Evolutionary conservation across 768 basidiomycete genomes (phyloP).

Genomic region (Clavulina sp.): DNA sequence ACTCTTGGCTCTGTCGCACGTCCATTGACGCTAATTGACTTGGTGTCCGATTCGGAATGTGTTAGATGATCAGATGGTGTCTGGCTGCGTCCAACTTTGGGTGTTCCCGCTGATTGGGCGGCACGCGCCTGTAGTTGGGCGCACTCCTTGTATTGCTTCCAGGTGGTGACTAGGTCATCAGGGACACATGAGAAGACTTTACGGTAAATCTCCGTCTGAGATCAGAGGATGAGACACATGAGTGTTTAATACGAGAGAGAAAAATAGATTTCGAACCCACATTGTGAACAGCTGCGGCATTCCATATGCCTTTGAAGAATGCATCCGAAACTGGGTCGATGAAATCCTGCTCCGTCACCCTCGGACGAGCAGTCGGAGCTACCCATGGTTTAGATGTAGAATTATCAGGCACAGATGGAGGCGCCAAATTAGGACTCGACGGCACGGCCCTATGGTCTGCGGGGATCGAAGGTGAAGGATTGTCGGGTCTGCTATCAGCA

Average conservation of each 20-base stretch:
- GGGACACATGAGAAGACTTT: conserved; percentile 90
- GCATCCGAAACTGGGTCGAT: conserved; percentile 73
- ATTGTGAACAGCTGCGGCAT: conserved; percentile 73
- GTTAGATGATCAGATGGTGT: too few species aligned
- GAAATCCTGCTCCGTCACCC: conserved; percentile 59
- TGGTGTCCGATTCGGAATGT: too few species aligned
- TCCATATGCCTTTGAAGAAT: conserved; percentile 88
- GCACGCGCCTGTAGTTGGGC: conserved; percentile 55
- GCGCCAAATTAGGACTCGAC: too few species aligned
- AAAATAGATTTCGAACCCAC: conserved; percentile 26
- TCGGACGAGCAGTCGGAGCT: conserved; percentile 48
- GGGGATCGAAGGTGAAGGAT: too few species aligned
- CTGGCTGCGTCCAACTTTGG: too few species aligned
- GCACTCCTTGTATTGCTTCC: conserved; percentile 92
- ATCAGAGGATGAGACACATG: conserved; percentile 2
- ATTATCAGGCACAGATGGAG: too few species aligned
- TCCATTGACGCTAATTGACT: too few species aligned
- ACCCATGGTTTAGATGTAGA: too few species aligned
- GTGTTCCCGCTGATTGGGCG: conserved; percentile 50
- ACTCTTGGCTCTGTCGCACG: too few species aligned
- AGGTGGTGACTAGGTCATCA: conserved; percentile 82
- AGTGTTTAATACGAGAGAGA: neutral
- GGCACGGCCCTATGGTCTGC: too few species aligned
- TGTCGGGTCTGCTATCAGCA: too few species aligned
- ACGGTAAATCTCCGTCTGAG: conserved; percentile 83